Base-by-base conservation (phyloP, 371 early-diverging fungal species). In the Batkoa obscura region DNA sequence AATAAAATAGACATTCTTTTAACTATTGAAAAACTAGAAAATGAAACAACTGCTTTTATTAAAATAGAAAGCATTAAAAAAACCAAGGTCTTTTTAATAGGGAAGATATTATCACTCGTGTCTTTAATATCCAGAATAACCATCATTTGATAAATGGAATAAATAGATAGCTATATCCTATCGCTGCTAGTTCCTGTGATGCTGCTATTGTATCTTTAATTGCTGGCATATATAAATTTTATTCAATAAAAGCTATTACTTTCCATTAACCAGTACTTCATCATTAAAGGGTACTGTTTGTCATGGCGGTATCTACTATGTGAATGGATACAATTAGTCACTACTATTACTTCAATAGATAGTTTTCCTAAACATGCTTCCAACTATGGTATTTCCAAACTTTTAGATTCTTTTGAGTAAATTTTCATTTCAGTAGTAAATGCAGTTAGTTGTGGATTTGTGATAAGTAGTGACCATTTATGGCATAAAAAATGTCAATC, bases 371-470 rank as follows among this genome's bases (percentile, higher is more conserved):
- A 43, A 6, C 31, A 34, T 12, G 23, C 31, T 49, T 9, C 2
- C 31, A 42, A 50, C 33, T 42, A 38, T 12, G n/a, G 36, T 6
- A 38, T 48, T 12, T 49, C 8, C 4, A 32, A n/a, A n/a, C 37
- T 41, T 17, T 38, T 57, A 36, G 15, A 50, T 33, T 35, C 39
- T 17, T 36, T 56, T 1, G 68, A 69, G 50, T 60, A 69, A 45
- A 57, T 65, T 12, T 45, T 75, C 47, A 61, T 75, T 0, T 73
- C 75, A 3, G 59, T 72, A n/a, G 65, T 68, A 52, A 75, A 75
- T 61, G 65, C 67, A 1, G 75, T 72, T 53, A 73, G 75, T 1
- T 72, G 70, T 57, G 66, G 61, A 38, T 71, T 64, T 60, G 59
- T 70, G 10, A 62, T 62, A 60, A 58, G 56, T 3, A 51, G 42